Percentiles rank a stretch among this genome's conserved stretches.
Conservation (phyloP, 345 rosid species). For the Cardamine chenopodiifolia region DNA sequence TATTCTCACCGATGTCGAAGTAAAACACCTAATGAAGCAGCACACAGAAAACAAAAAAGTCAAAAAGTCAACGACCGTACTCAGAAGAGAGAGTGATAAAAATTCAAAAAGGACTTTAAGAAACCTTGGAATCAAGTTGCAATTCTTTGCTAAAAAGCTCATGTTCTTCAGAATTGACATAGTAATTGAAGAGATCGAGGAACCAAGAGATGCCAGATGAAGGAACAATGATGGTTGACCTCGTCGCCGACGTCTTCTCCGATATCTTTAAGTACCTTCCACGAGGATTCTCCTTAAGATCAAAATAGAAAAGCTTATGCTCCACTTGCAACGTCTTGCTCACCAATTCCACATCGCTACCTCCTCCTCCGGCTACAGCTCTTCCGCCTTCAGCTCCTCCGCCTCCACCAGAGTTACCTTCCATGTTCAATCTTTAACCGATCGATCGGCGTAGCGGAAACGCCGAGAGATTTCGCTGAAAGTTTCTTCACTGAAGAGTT, state of each 20-base stretch:
- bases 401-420: slow-evolving; percentile 56
- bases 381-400: slow-evolving; percentile 31
- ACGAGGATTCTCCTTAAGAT: slow-evolving; percentile 93
- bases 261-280: slow-evolving; percentile 95
- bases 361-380: slow-evolving; percentile 42
- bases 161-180: slow-evolving; percentile 83
- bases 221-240: slow-evolving; percentile 98
- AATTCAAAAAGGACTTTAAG: too few relatives aligned
- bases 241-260: slow-evolving; percentile 96
- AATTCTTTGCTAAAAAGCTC: slow-evolving; percentile 93
- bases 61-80: slow-evolving; percentile 33
- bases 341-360: slow-evolving; percentile 82
- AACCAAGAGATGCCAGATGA: slow-evolving; percentile 98
- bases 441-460: slow-evolving; percentile 2
- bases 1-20: slow-evolving; percentile 95
- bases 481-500: slow-evolving; percentile 32
- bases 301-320: slow-evolving; percentile 97
- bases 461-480: background rate
- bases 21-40: slow-evolving; percentile 65
- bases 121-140: slow-evolving; percentile 92
- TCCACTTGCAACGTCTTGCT: slow-evolving; percentile 96
- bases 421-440: slow-evolving; percentile 43
- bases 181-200: slow-evolving; percentile 96
- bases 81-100: slow-evolving; percentile 1
- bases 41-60: background rate